Conservation (phyloP, 495 filamentous ascomycete genomes). For the Neurospora tetrasperma region DNA sequence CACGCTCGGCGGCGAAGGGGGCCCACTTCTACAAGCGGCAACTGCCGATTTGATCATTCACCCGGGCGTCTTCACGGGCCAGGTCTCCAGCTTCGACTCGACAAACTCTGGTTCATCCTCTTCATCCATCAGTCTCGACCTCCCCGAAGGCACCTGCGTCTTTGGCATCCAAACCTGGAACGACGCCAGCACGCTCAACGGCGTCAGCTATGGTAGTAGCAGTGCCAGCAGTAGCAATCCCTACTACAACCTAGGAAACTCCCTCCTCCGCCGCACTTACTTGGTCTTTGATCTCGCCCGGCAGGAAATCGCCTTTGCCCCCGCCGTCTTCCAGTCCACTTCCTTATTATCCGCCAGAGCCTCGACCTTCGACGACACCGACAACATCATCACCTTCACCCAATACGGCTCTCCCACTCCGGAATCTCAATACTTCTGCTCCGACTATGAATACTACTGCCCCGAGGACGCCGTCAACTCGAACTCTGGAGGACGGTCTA, state of each 20-base stretch:
- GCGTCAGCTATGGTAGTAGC: conserved; percentile 13
- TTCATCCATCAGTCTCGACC: neutral
- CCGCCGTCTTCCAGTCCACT: conserved; percentile 55
- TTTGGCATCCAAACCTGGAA: conserved; percentile 48
- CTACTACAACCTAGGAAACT: conserved; percentile 64
- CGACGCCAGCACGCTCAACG: neutral
- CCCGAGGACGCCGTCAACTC: neutral
- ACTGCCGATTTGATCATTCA: conserved; percentile 57
- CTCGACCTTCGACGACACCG: conserved; percentile 5
- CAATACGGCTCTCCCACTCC: conserved; percentile 20
- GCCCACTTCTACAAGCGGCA: conserved; percentile 49
- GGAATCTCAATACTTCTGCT: conserved; percentile 11
- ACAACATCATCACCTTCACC: conserved; percentile 21
- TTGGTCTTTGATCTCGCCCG: conserved; percentile 75
- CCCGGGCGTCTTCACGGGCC: conserved; percentile 12
- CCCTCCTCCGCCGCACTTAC: conserved; percentile 73
- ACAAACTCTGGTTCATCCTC: neutral
- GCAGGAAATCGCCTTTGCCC: conserved; percentile 65
- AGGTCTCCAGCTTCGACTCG: conserved; percentile 15
- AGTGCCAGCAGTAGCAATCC: conserved; percentile 26
- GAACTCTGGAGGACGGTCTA: neutral
- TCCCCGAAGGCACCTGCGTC: conserved; percentile 34
- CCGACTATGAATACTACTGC: neutral
- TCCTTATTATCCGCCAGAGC: conserved; percentile 27
- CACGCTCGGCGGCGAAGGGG: conserved; percentile 34